Evolutionary conservation across 2,329 filamentous ascomycete genomes (phyloP).

Genomic region (Neoscytalidium dimidiatum): DNA sequence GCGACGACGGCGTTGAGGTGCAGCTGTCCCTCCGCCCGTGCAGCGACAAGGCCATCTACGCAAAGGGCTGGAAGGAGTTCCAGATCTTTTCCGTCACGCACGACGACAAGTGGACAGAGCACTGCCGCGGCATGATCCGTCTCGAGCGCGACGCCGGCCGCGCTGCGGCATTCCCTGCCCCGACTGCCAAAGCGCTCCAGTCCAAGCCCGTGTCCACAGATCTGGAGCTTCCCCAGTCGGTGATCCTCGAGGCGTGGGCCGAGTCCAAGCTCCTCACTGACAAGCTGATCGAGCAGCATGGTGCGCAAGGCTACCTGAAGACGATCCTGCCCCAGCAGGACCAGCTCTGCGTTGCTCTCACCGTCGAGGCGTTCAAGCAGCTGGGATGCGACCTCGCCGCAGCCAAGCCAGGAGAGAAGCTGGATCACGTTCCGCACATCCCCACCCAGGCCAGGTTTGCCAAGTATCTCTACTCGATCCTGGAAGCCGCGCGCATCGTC

Average conservation of each 20-base stretch:
- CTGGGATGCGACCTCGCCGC: slow-evolving; percentile 24
- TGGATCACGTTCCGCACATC: slow-evolving; percentile 20
- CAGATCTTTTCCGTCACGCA: not conserved
- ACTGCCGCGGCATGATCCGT: not conserved
- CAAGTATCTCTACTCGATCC: slow-evolving; percentile 24
- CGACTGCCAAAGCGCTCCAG: no score
- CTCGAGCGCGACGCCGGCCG: not conserved
- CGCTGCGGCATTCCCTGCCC: no score
- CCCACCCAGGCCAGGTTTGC: slow-evolving; percentile 24
- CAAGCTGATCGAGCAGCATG: not conserved
- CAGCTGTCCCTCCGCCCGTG: not conserved
- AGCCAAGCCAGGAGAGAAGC: slow-evolving; percentile 20
- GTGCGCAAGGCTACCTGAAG: not conserved
- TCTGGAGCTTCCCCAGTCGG: not conserved
- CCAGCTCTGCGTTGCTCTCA: slow-evolving; percentile 26
- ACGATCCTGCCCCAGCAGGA: not conserved
- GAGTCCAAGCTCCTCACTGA: slow-evolving; percentile 17
- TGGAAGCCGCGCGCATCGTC: slow-evolving; percentile 22
- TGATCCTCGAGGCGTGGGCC: not conserved
- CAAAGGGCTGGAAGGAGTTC: slow-evolving; percentile 5
- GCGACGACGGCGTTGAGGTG: not conserved
- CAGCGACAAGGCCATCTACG: not conserved
- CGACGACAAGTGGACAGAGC: not conserved
- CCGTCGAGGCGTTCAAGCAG: slow-evolving; percentile 30
- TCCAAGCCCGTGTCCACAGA: not conserved